Evolutionary conservation across 2,329 filamentous ascomycete species (phyloP), one percentile per base, ranked within the genome.

Genomic region (Chalaropsis ovoidea): DNA sequence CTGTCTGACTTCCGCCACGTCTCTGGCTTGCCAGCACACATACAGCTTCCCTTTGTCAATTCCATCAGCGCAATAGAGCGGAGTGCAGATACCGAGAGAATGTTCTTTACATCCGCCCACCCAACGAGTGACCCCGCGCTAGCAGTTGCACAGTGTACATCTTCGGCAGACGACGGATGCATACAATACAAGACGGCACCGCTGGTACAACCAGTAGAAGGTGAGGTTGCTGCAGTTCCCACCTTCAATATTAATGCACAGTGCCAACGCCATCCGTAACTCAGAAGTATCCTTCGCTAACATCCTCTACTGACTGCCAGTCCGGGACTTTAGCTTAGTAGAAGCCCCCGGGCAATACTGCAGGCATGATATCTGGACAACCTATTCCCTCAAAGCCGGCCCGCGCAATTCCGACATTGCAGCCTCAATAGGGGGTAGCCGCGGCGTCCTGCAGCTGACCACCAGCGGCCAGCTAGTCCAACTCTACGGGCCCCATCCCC

Each of bases 341-440:
- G 65, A 66, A 49, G 47, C 47, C 4, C 62, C 45, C 8, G 42
- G 22, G 4, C 60, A 56, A 58, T 63, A 49, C 22, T 24, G 24
- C 52, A 52, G 17, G 19, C 39, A 17, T 11, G 61, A 66, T 35
- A 54, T 43, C 42, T 64, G 65, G 65, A 35, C 47, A 27, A 62
- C 63, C 13, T 73, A 78, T 13, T 69, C 84, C 1, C 68, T 84
- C 15, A 72, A 81, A 41, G 79, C 80, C 0, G 83, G 82, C 43
- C 79, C 79, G 2, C 78, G 82, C 2, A 75, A 76, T n/a, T 75
- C 79, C 0, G 70, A 72, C 1, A 72, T 85, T 4, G 47, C 52
- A 17, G 60, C 47, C 5, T 68, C 66, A 27, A 62, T 67, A 45
- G 65, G 49, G 10, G 65, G 65, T 5, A 68, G 35, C 19, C 42